Base-by-base conservation (phyloP, 192 early-diverging fungal genomes). In the Backusella westeae region DNA sequence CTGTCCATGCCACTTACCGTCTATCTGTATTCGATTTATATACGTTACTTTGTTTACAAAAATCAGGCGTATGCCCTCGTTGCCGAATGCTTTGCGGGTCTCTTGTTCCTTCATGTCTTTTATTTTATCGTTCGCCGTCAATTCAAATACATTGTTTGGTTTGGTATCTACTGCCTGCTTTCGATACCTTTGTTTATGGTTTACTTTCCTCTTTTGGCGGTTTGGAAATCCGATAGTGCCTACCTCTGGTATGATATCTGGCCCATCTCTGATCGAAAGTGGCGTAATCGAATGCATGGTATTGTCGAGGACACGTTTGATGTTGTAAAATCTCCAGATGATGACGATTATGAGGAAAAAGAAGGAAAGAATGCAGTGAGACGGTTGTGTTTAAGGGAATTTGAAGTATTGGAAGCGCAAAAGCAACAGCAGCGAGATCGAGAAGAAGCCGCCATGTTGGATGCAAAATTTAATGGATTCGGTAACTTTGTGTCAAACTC, bases 101-200 rank as follows among this genome's bases (percentile, higher is more conserved):
- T 83, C 5, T 19, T 80, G 39, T 12, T 75, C 0, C 8, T 83
- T 8, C 79, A 83, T 49, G 44, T 80, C 4, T 46, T 83, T 7
- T 83, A 75, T 34, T 83, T 83, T 67, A 29, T 80, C 1, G 15
- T 78, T 9, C 52, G 79, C 32, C 70, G 72, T 15, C 78, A 80
- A 46, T 80, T 80, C 73, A 83, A 83, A 69, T 77, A 83, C 63
- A 38, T 83, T 14, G 9, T 80, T 36, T 83, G 78, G 82, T 78
- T 83, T 49, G 12, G 72, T 23, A 15, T 83, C 2, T 80, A 83
- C 39, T 77, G 75, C 63, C 5, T 77, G 0, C 9, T 77, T 34
- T 75, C 78, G 0, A 38, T 80, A 10, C 82, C 82, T 9, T 65
- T 83, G 3, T 83, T 78, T 72, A 76, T 35, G 68, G 52, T 83